These are phyloP conservation scores for Colletotrichum destructivum DNA, from an alignment of 2,329 filamentous ascomycete species.

Conservation along the genomic window DNA sequence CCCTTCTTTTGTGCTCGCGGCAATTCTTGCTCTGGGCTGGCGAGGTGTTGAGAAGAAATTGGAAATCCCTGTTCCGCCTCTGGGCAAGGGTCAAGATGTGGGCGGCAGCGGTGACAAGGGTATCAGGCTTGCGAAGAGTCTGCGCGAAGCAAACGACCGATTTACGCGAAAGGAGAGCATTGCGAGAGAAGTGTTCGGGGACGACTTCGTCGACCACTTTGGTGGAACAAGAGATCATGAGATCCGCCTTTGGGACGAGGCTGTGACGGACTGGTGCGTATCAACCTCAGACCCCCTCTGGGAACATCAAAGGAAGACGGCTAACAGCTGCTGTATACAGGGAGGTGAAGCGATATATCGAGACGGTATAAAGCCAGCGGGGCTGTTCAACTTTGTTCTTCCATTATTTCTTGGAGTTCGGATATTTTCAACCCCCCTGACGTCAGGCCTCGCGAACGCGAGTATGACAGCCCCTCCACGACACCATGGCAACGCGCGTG, in stretches of 20 bases:
- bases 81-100: constrained; percentile 88
- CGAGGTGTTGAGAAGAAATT: constrained; percentile 94
- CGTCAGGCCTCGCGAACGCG: constrained; percentile 16
- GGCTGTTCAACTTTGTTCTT: constrained; percentile 10
- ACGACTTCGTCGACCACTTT: constrained; percentile 97
- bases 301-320: not conserved
- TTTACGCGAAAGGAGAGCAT: constrained; percentile 87
- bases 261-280: constrained; percentile 94
- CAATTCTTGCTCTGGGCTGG: constrained; percentile 90
- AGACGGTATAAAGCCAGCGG: constrained; percentile 70
- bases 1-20: constrained; percentile 87
- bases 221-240: constrained; percentile 94
- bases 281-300: not conserved
- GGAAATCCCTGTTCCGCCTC: constrained; percentile 83
- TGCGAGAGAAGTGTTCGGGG: constrained; percentile 93
- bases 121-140: constrained; percentile 82
- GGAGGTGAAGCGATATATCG: constrained; percentile 85
- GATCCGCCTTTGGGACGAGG: constrained; percentile 91
- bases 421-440: constrained; percentile 2
- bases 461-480: not conserved
- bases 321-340: constrained; percentile 54
- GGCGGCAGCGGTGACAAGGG: constrained; percentile 81
- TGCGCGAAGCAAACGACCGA: constrained; percentile 86
- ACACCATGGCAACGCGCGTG: not conserved
- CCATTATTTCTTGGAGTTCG: constrained; percentile 7